Base-by-base conservation (phyloP, 345 rosid species). In the Salix exigua region DNA sequence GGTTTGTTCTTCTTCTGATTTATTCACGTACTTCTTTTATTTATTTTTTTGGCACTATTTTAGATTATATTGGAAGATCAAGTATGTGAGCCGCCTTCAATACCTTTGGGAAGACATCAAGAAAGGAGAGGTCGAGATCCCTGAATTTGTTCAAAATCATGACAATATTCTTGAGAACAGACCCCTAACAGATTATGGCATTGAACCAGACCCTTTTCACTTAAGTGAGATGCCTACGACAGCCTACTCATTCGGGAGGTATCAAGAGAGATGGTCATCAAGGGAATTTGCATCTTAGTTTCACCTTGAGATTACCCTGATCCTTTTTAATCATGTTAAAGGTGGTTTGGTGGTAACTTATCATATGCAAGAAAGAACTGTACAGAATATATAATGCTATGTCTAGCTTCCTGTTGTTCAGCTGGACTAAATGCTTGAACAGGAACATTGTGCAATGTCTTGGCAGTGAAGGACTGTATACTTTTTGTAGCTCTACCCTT, bases 161-260 rank as follows among this genome's bases (percentile, higher is more conserved):
- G 99, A 96, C 72, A 80, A 88, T 68, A 84, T 96, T 78, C 96
- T 96, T 0, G 97, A 93, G 88, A 88, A 87, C 83, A 91, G 99
- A 78, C 97, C 97, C 11, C 87, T 96, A 40, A 91, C 92, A 1
- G 98, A 93, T 78, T 96, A 96, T 77, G 99, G 99, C 46, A 93
- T 91, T 50, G 99, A 93, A 88, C 98, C 96, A 1, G 94, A 91
- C 83, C 93, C 91, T 51, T 83, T 88, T 60, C 87, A 88, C 68
- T 77, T 93, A 73, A 63, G 86, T 7, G 97, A 89, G 83, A 82
- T 87, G 58, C 92, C 93, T 4, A 61, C 77, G 71, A 71, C 91
- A 72, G 77, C 84, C 21, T 84, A 86, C 82, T 86, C 98, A 3
- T 78, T 88, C 8, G 93, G 88, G 75, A 88, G 89, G 83, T 84